Base-by-base conservation (phyloP, 371 early-diverging fungal genomes). In the Funneliformis caledonium region DNA sequence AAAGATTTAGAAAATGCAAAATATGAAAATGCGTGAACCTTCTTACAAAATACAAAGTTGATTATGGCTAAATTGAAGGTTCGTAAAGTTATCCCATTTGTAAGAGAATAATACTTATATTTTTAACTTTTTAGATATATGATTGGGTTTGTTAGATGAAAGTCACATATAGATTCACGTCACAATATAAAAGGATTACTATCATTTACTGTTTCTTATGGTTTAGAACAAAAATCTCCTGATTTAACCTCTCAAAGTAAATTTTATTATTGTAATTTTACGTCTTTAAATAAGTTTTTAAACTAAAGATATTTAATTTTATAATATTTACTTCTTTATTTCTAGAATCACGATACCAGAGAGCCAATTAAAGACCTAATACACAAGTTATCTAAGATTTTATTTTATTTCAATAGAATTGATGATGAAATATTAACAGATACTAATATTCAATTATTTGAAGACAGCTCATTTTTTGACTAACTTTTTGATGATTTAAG, bases 11-110 rank as follows among this genome's bases (percentile, higher is more conserved):
- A 61, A 19, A 31, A 47, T 10, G n/a, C 47, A 19, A 80, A 80
- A 61, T 72, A 50, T 48, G 62, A 65, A 33, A 78, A 68, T 65
- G 69, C 78, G n/a, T 8, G 72, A 31, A 69, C 59, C 11, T 78
- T 78, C 74, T 69, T 78, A 1, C 68, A 65, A 56, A 78, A 65
- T 19, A 65, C 62, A n/a, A 78, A 70, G 26, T 50, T 73, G 19
- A 45, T 43, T 14, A 43, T 73, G 52, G 52, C 50, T 45, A 73
- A 31, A 22, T 45, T 45, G 33, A 45, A 50, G 37, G 33, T 52
- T 26, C 26, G 64, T 64, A 1, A 19, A 52, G 12, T 52, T 56
- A 16, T 0, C 2, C 1, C 2, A 5, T 47, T 0, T 45, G n/a
- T 45, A 33, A 12, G 4, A 12, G 22, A 47, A 12, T 64, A 6